A percentile compares a stretch with the other conserved stretches of the same genome.
These are phyloP conservation scores for Peterozyma toletana DNA, from an alignment of 805 yeast species.

Conservation along the genomic window DNA sequence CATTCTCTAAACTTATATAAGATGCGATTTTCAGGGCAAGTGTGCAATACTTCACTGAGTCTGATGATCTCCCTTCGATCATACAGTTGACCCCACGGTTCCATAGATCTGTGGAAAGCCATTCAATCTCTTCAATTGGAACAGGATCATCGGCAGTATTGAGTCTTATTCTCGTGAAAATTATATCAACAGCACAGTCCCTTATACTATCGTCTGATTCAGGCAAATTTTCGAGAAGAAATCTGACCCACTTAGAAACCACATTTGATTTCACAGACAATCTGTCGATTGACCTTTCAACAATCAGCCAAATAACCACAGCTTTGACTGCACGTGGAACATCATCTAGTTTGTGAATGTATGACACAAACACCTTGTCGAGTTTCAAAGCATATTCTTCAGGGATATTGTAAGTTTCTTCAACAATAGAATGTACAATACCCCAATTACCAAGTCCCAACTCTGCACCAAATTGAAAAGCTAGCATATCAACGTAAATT, in stretches of 20 bases:
- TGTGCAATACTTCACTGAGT: no score
- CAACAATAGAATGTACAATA: slow-evolving; percentile 14
- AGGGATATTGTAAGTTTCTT: slow-evolving; percentile 10
- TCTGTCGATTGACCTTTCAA: slow-evolving; percentile 17
- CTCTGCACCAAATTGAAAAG: slow-evolving; percentile 18
- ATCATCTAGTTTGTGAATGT: slow-evolving; percentile 8
- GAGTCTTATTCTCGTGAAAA: background rate
- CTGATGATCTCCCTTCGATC: slow-evolving; percentile 2
- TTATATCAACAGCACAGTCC: background rate
- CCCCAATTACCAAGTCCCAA: slow-evolving; percentile 15
- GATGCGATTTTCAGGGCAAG: no score
- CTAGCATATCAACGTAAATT: slow-evolving; percentile 15
- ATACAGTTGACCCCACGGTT: slow-evolving; percentile 26
- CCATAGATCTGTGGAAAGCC: slow-evolving; percentile 29
- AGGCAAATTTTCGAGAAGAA: slow-evolving; percentile 11
- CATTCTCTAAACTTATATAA: no score
- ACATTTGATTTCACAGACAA: slow-evolving; percentile 7
- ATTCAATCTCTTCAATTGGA: slow-evolving; percentile 22
- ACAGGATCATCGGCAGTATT: background rate
- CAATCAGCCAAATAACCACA: slow-evolving; percentile 12
- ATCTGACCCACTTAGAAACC: slow-evolving; percentile 22
- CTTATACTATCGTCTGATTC: background rate
- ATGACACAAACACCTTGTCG: slow-evolving; percentile 17
- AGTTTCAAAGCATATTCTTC: slow-evolving; percentile 9
- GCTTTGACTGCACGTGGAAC: slow-evolving; percentile 13